phyloP scores from a whole-genome alignment of 352 stramenopile species.

The Phytopythium vexans region DNA sequence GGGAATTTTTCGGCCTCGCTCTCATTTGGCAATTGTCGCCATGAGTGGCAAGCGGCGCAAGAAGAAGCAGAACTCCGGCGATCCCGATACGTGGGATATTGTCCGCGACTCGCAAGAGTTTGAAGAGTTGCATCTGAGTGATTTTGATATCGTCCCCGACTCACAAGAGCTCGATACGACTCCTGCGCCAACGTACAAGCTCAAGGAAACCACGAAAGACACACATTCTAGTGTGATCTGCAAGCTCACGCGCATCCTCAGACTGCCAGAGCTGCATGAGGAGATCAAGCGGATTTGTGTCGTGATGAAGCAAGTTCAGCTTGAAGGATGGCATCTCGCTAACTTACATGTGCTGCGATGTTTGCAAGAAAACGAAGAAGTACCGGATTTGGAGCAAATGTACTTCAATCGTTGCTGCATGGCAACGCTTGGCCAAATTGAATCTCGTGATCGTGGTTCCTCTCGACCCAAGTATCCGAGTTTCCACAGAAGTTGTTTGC shows the following conservation, averaged over 20 bases:
- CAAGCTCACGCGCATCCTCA: slow-evolving; percentile 7
- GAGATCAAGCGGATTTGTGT: slow-evolving; percentile 6
- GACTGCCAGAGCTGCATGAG: neutral
- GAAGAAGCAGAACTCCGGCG: too few relatives aligned
- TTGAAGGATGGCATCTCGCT: slow-evolving; percentile 7
- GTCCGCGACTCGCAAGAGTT: too few relatives aligned
- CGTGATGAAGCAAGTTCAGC: slow-evolving; percentile 12
- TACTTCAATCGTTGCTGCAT: slow-evolving; percentile 8
- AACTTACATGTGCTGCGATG: slow-evolving; percentile 10
- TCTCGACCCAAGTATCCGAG: neutral
- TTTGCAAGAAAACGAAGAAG: slow-evolving; percentile 1
- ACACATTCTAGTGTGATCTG: slow-evolving; percentile 6
- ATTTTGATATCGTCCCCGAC: too few relatives aligned
- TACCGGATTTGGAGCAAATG: slow-evolving; percentile 5
- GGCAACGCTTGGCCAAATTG: neutral
- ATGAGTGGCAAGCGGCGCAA: too few relatives aligned
- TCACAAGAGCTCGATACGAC: too few relatives aligned
- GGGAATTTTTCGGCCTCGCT: too few relatives aligned
- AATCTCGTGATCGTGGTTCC: neutral
- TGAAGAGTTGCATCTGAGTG: too few relatives aligned
- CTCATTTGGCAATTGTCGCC: too few relatives aligned
- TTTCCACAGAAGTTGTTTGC: neutral
- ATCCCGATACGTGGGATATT: too few relatives aligned
- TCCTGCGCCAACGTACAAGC: too few relatives aligned
- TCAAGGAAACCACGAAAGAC: neutral